Percentiles rank a stretch among this genome's conserved stretches.
phyloP scores from a whole-genome alignment of 2,329 filamentous ascomycete genomes.

The Amauroascus niger region DNA sequence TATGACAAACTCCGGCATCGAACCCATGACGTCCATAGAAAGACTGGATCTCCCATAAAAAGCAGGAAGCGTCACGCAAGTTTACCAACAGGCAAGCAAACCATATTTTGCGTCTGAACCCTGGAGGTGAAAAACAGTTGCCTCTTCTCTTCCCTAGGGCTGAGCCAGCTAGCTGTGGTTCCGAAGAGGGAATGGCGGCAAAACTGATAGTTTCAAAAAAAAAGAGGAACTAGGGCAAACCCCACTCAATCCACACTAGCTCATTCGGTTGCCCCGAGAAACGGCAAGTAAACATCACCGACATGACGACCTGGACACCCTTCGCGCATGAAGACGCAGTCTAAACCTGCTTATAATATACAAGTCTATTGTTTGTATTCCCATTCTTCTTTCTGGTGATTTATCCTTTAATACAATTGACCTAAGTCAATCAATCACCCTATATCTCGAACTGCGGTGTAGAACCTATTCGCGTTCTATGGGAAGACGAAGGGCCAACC shows the following conservation, averaged over 20 bases:
- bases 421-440: neutral
- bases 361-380: neutral
- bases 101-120: too few relatives aligned
- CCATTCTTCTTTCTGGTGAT: neutral
- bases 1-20: too few relatives aligned
- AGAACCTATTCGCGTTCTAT: neutral
- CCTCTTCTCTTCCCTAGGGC: too few relatives aligned
- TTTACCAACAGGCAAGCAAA: too few relatives aligned
- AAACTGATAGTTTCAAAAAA: too few relatives aligned
- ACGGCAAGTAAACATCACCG: conserved; percentile 1
- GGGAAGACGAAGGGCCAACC: neutral
- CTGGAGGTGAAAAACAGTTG: too few relatives aligned
- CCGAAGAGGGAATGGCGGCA: neutral
- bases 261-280: conserved; percentile 5
- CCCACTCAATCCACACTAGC: neutral
- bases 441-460: too few relatives aligned
- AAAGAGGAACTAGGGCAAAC: too few relatives aligned
- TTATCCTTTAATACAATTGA: neutral
- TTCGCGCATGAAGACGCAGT: neutral
- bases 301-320: neutral
- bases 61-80: too few relatives aligned
- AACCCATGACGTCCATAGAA: too few relatives aligned
- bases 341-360: neutral
- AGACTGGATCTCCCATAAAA: too few relatives aligned
- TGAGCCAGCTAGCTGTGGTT: neutral